Evolutionary conservation across 768 basidiomycete species (phyloP), one percentile per base, ranked within the genome.

Genomic region (Russula griseocarnosa): DNA sequence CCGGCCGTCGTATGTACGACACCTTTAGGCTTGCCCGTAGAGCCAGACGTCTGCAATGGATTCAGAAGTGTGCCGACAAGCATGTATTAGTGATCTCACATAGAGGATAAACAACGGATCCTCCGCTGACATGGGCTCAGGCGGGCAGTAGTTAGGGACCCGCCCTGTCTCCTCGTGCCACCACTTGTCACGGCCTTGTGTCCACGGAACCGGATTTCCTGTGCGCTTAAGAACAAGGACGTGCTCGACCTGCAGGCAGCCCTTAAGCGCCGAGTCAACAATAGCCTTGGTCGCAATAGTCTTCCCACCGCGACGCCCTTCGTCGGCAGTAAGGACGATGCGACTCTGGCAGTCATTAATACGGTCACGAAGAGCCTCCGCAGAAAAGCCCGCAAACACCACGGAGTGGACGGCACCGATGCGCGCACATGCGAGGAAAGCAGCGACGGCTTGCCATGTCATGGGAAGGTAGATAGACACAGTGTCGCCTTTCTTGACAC

Each of bases 51-150:
- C 93, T 95, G 69, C 1, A 44, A 65, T 49, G 11, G 8, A 32
- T 13, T 63, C 22, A 52, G 51, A 26, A n/a, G 16, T 50, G 22
- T 20, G 26, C 10, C 24, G n/a, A 38, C 10, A n/a, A 38, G 40
- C 3, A 40, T 7, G 38, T 38, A 61, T 49, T n/a, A 51, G 13
- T 32, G 32, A 30, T 81, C 92, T 78, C 71, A 94, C 95, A 76
- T 98, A 99, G 65, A 99, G 94, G 72, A 99, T 98, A 77, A 99
- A 99, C 26, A 99, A 81, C 1, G 96, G 96, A 72, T 98, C 97
- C 74, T 99, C 96, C n/a, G 91, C 76, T 36, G 83, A 73, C 89
- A 99, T 93, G 66, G 89, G 73, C 76, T 92, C 92, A 18, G 87
- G 87, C 0, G 95, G 86, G 79, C 93, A 96, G 78, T 92, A 96